A percentile compares a stretch with the other conserved stretches of the same genome.
Conservation (phyloP, 2,329 filamentous ascomycete species). For the Bipolaris victoriae region DNA sequence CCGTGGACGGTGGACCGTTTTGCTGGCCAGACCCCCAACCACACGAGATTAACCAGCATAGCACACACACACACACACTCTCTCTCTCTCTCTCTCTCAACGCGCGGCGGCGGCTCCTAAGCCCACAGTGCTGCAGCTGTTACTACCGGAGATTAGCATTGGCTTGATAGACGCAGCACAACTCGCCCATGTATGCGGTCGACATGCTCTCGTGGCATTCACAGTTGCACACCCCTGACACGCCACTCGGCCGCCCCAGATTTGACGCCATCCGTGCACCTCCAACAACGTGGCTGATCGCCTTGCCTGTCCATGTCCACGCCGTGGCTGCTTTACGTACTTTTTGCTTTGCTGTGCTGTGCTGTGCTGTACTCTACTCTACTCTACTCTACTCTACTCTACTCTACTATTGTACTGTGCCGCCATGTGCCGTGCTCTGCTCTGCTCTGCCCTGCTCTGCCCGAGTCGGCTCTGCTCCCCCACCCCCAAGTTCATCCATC, state of each 20-base stretch:
- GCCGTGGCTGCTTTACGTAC: background rate
- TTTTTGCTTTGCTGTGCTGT: no score
- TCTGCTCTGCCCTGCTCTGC: no score
- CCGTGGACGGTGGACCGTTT: slow-evolving; percentile 9
- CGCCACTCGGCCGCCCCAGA: slow-evolving; percentile 2
- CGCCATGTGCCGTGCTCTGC: no score
- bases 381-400: no score
- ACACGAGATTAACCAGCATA: background rate
- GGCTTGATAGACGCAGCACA: slow-evolving; percentile 2
- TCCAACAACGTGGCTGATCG: slow-evolving; percentile 16
- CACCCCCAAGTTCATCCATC: no score
- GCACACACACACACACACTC: background rate
- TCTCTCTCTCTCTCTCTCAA: background rate
- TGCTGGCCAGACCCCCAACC: slow-evolving; percentile 27
- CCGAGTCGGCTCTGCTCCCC: no score
- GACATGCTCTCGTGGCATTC: background rate
- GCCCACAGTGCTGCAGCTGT: slow-evolving; percentile 8
- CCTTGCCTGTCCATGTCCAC: background rate
- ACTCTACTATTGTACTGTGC: no score
- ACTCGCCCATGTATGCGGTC: background rate
- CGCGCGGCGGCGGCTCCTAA: background rate
- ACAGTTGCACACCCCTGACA: background rate
- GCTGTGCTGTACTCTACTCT: no score
- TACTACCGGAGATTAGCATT: slow-evolving; percentile 3
- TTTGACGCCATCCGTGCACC: slow-evolving; percentile 9